Evolutionary conservation across 257 asterid species (phyloP), one percentile per base, ranked within the genome.

Genomic region (Paulownia fortunei): DNA sequence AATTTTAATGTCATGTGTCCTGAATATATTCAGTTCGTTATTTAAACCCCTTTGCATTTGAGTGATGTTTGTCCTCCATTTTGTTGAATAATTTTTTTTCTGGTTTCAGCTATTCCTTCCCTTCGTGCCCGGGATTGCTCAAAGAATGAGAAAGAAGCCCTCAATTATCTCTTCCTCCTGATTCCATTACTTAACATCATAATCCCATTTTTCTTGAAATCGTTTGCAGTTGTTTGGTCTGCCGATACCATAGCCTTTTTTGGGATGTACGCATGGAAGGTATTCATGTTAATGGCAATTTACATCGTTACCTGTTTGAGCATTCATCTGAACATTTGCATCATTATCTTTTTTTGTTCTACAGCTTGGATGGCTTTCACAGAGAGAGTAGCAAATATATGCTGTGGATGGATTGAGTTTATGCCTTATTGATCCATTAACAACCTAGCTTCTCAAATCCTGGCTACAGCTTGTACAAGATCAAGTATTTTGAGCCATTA

Each of bases 251-350:
- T 88, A 30, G 97, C 92, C 59, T 93, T 92, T 67, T 78, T 95
- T 5, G 99, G 88, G 60, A 90, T 93, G 99, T 93, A 95, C 76
- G 98, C 98, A 7, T 93, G 99, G 99, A 92, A 95, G 99, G 99
- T 95, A 78, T 19, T 7, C 41, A 26, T 56, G 39, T 67, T 34
- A 6, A 16, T 11, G 11, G 0, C 60, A 19, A 11, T 26, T 51
- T 58, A 24, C 34, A 27, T 69, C 19, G 24, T 46, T 32, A 32
- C 30, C 69, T 12, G n/a, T 58, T 69, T 19, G 51, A 72, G 59
- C 42, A 21, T 21, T n/a, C 76, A 15, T 76, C 44, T 47, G 61
- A 39, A 19, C 23, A 6, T 12, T 0, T 36, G 1, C 12, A 7
- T 62, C 16, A 10, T n/a, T 74, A 2, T 49, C 12, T 19, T 18